Conservation (phyloP, 1,284 basidiomycete genomes). For the Malassezia psittaci region DNA sequence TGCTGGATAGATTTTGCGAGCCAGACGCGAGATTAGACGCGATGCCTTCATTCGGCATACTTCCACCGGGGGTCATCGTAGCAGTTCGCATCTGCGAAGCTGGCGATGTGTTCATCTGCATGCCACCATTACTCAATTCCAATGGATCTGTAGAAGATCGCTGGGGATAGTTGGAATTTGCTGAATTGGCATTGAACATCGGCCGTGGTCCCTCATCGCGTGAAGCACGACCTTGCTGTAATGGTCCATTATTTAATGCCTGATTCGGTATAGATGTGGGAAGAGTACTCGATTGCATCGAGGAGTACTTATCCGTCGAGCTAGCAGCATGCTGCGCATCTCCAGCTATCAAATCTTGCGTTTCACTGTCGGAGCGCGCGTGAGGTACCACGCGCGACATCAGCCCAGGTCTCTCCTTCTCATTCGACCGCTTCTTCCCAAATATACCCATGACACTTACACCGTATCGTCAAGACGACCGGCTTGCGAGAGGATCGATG, state of each 20-base stretch:
- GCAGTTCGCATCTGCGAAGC: background rate
- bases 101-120: background rate
- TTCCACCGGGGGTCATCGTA: background rate
- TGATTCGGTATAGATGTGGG: background rate
- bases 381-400: conserved; percentile 15
- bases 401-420: conserved; percentile 14
- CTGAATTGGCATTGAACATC: background rate
- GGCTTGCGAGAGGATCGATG: background rate
- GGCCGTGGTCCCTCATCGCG: conserved; percentile 3
- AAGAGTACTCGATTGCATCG: background rate
- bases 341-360: background rate
- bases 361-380: conserved; percentile 5
- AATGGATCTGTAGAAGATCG: background rate
- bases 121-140: background rate
- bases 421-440: conserved; percentile 16
- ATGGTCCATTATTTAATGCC: background rate
- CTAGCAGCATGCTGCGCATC: background rate
- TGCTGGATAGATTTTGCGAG: background rate
- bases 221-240: background rate
- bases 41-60: background rate
- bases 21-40: background rate
- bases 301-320: background rate
- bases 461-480: background rate
- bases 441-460: conserved; percentile 13
- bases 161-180: background rate